phyloP scores from a whole-genome alignment of 306 rosid species.

The Cucumis cinereus region DNA sequence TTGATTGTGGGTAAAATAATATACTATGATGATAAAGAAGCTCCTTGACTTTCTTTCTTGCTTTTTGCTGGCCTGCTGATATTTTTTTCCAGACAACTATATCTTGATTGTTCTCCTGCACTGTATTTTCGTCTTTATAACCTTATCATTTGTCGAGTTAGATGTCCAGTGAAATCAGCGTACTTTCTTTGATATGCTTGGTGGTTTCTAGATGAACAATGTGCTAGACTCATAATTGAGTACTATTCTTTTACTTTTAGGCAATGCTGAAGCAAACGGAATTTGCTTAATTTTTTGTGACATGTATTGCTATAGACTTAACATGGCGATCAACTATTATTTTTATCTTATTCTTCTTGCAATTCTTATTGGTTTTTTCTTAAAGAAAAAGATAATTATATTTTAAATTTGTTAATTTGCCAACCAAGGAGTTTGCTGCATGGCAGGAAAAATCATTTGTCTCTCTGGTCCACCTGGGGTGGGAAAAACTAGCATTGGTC shows the following conservation, averaged over 20 bases:
- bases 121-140: not conserved
- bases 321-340: not conserved
- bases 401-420: not conserved
- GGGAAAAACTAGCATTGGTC: constrained; percentile 99
- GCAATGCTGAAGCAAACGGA: not conserved
- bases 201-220: not conserved
- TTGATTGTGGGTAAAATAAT: not conserved
- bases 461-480: constrained; percentile 99
- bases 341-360: not conserved
- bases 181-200: not conserved
- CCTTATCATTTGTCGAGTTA: not conserved
- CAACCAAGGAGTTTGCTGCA: not conserved
- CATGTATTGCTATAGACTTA: not conserved
- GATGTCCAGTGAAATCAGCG: not conserved
- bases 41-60: not conserved
- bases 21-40: not conserved
- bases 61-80: not conserved
- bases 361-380: not conserved
- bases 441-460: constrained; percentile 89
- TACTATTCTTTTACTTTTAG: not conserved
- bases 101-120: not conserved
- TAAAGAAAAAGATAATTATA: not conserved
- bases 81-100: not conserved
- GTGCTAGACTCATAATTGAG: not conserved
- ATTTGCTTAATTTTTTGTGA: not conserved